These are phyloP conservation scores for Alternaria sp. DNA, from an alignment of 2,329 filamentous ascomycete genomes.

Conservation along the genomic window DNA sequence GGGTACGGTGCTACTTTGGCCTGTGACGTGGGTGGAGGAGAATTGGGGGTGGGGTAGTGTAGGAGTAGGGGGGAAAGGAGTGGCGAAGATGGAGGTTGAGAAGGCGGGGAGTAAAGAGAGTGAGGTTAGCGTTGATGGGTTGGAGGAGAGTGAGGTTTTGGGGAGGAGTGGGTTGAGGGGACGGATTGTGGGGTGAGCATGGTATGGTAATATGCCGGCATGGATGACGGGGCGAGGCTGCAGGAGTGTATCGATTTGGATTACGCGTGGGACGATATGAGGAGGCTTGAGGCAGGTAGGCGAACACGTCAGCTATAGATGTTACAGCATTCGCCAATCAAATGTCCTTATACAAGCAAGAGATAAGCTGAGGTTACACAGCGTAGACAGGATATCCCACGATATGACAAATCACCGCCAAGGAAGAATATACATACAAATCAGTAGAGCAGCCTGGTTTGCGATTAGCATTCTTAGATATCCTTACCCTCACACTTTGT, in stretches of 20 bases:
- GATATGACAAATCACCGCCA: too few species aligned
- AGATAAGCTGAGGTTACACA: neutral
- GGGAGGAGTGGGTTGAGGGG: conserved; percentile 21
- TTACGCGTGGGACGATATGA: neutral
- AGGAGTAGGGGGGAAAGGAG: neutral
- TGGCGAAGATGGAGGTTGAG: conserved; percentile 15
- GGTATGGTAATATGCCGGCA: too few species aligned
- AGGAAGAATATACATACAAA: too few species aligned
- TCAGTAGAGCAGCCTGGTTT: too few species aligned
- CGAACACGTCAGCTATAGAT: neutral
- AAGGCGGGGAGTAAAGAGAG: conserved; percentile 4
- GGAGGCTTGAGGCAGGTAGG: neutral
- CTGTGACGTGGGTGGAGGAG: conserved; percentile 51
- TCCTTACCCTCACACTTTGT: too few species aligned
- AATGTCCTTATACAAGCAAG: neutral
- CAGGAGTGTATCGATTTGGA: neutral
- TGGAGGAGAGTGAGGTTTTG: conserved; percentile 20
- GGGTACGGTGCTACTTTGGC: conserved; percentile 62
- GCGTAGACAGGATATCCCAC: neutral
- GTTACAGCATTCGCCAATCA: neutral
- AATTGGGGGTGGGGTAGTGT: conserved; percentile 21
- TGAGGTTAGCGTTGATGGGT: conserved; percentile 18
- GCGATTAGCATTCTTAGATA: too few species aligned
- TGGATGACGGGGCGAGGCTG: neutral
- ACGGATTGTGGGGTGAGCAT: conserved; percentile 19